Evolutionary conservation across 2,329 filamentous ascomycete species (phyloP).

Genomic region (Epichloe gansuensis): DNA sequence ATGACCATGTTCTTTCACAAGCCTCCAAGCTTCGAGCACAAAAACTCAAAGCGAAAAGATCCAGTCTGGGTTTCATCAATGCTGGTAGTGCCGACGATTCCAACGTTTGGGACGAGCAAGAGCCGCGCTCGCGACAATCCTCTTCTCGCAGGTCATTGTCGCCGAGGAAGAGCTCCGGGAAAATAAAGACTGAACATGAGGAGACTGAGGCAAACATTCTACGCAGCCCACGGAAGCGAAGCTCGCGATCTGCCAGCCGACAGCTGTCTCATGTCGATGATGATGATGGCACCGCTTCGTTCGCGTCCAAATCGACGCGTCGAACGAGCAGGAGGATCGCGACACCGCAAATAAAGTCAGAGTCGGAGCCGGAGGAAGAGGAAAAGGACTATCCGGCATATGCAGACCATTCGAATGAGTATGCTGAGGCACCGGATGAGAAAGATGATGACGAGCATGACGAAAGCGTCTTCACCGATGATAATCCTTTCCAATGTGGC

Average conservation of each 20-base stretch:
- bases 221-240: constrained; percentile 41
- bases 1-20: constrained; percentile 64
- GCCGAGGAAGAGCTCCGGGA: constrained; percentile 40
- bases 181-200: constrained; percentile 40
- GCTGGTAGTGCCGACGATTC: constrained; percentile 55
- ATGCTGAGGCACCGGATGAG: constrained; percentile 21
- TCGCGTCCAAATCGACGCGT: constrained; percentile 29
- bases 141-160: constrained; percentile 41
- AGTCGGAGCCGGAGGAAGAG: constrained; percentile 37
- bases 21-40: constrained; percentile 64
- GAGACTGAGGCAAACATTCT: constrained; percentile 26
- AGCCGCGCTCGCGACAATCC: constrained; percentile 36
- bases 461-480: constrained; percentile 62
- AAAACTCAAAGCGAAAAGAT: constrained; percentile 69
- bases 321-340: constrained; percentile 37
- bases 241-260: constrained; percentile 40
- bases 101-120: constrained; percentile 49
- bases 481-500: constrained; percentile 89
- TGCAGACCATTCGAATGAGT: constrained; percentile 43
- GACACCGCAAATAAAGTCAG: constrained; percentile 41
- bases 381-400: constrained; percentile 12
- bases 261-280: constrained; percentile 41
- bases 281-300: constrained; percentile 27
- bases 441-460: constrained; percentile 27
- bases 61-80: constrained; percentile 72